Percentiles rank a stretch among this genome's conserved stretches.
These are phyloP conservation scores for Thermomucor indicae-seudaticae DNA, from an alignment of 371 early-diverging fungal genomes.

Conservation along the genomic window DNA sequence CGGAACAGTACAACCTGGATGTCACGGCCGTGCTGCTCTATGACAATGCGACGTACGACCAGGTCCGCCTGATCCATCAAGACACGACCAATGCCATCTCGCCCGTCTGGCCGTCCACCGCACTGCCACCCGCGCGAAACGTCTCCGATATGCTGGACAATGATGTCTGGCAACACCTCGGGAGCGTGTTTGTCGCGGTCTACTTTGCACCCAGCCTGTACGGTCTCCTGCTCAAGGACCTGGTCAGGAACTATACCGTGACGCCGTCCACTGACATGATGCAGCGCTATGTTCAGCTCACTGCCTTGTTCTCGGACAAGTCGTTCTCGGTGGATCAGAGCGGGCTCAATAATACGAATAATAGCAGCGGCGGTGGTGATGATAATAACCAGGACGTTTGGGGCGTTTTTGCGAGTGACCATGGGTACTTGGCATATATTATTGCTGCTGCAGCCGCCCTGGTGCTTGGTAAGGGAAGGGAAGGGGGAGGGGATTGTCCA, in stretches of 20 bases:
- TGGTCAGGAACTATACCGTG: neutral
- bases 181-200: conserved; percentile 16
- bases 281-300: neutral
- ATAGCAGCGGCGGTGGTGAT: neutral
- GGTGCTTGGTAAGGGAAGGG: conserved; percentile 28
- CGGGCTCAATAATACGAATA: neutral
- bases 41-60: conserved; percentile 18
- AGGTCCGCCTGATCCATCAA: conserved; percentile 4
- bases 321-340: neutral
- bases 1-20: conserved; percentile 14
- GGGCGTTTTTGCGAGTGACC: conserved; percentile 9
- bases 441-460: conserved; percentile 35
- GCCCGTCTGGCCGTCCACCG: conserved; percentile 11
- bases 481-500: neutral
- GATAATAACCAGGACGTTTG: neutral
- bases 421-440: conserved; percentile 36
- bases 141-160: conserved; percentile 32
- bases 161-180: conserved; percentile 7
- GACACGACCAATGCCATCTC: conserved; percentile 12
- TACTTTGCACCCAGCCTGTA: conserved; percentile 25
- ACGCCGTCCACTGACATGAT: neutral
- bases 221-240: conserved; percentile 4
- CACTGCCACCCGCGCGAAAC: conserved; percentile 21
- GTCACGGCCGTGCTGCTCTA: conserved; percentile 26
- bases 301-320: neutral